Percentiles rank a stretch among this genome's conserved stretches.
Evolutionary conservation across 176 grass and related monocot genomes (phyloP).

Genomic region (Guadua angustifolia): DNA sequence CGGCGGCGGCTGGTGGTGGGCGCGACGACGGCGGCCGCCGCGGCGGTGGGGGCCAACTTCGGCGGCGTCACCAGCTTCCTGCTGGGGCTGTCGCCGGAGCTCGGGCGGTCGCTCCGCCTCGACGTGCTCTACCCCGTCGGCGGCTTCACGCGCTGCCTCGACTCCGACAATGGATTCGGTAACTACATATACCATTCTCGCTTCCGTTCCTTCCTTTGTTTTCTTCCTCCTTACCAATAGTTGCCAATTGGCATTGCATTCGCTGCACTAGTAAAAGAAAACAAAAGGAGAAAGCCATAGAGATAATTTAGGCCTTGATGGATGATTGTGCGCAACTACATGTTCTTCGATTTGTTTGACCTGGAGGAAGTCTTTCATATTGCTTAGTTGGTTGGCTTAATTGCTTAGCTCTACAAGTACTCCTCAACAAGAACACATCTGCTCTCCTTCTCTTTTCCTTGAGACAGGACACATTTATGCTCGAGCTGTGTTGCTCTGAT

Average conservation of each 20-base stretch:
- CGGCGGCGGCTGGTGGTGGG: conserved; percentile 73
- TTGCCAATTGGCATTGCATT: not conserved
- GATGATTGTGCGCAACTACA: not conserved
- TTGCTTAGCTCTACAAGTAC: not conserved
- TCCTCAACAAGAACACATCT: not conserved
- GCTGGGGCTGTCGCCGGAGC: conserved; percentile 76
- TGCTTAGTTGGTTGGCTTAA: conserved; percentile 15
- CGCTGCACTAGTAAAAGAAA: not conserved
- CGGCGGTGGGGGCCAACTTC: conserved; percentile 84
- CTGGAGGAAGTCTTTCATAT: not conserved
- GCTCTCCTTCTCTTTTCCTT: conserved; percentile 12
- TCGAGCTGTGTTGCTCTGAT: conserved; percentile 8
- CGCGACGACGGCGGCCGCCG: conserved; percentile 49
- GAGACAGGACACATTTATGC: not conserved
- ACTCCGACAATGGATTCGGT: conserved; percentile 77
- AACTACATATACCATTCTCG: not conserved
- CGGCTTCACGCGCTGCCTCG: conserved; percentile 84
- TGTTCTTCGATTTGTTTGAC: not conserved
- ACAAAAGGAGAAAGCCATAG: not conserved
- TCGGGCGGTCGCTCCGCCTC: conserved; percentile 67
- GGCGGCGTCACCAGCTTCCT: conserved; percentile 88
- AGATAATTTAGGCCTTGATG: not conserved
- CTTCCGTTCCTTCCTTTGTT: not conserved
- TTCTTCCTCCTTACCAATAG: too few relatives aligned
- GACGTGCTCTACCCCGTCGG: conserved; percentile 91